A percentile compares a stretch with the other conserved stretches of the same genome.
These are phyloP conservation scores for Penicillium atrosanguineum DNA, from an alignment of 495 filamentous ascomycete species.

Conservation along the genomic window DNA sequence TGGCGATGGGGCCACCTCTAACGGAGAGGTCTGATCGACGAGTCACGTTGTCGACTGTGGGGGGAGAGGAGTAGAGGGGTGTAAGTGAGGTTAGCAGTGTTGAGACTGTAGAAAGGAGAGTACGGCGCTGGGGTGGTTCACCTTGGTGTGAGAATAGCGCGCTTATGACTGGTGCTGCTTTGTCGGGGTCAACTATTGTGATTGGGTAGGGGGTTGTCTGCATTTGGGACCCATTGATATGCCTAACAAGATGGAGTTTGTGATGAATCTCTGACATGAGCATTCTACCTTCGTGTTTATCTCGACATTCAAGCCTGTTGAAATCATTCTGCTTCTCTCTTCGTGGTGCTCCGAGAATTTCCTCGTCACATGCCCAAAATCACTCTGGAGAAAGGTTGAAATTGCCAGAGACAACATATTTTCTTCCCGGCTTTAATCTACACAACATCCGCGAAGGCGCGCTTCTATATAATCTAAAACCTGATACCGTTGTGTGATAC, in stretches of 20 bases:
- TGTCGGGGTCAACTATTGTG: background rate
- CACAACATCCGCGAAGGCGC: conserved; percentile 8
- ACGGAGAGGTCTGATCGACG: background rate
- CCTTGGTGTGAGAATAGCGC: too few relatives aligned
- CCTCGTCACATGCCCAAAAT: too few relatives aligned
- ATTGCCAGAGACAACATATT: background rate
- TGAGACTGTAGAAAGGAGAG: background rate
- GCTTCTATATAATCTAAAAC: conserved; percentile 6
- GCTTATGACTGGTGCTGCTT: background rate
- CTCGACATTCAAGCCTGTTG: too few relatives aligned
- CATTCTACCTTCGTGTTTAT: background rate
- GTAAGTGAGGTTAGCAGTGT: background rate
- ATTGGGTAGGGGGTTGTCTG: background rate
- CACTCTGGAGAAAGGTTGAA: background rate
- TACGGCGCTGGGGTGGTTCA: background rate
- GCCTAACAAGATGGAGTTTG: too few relatives aligned
- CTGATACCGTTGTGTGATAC: background rate
- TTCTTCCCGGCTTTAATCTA: background rate
- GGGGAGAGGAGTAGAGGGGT: background rate
- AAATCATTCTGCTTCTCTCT: too few relatives aligned
- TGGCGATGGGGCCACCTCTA: background rate
- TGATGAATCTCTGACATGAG: background rate
- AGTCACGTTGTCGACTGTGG: conserved; percentile 1
- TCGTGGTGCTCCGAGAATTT: too few relatives aligned
- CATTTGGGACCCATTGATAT: background rate